Evolutionary conservation across 441 rosid species (phyloP).

Genomic region (Brassica hybrid): DNA sequence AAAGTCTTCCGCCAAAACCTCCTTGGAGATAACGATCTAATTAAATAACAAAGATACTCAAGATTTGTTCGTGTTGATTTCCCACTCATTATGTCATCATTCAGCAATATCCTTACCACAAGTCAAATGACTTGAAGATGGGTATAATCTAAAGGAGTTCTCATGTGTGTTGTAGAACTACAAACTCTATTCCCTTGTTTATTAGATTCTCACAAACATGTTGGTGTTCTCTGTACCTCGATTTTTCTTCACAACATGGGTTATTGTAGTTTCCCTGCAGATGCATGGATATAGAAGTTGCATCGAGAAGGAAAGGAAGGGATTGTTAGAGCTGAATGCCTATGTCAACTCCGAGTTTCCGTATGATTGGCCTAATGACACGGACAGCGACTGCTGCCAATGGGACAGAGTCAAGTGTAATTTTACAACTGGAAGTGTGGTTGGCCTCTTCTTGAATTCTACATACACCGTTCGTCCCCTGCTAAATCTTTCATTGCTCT

Average conservation of each 20-base stretch:
- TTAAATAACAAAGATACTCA: neutral
- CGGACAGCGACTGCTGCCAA: conserved; percentile 6
- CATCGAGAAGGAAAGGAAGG: conserved; percentile 28
- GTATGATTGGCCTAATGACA: conserved; percentile 18
- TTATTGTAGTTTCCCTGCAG: conserved; percentile 1
- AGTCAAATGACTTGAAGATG: neutral
- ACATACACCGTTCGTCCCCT: neutral
- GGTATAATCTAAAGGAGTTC: neutral
- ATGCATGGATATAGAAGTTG: conserved; percentile 16
- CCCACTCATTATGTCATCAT: neutral
- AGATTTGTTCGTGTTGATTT: neutral
- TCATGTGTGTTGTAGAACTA: neutral
- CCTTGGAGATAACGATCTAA: neutral
- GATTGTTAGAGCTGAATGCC: conserved; percentile 22
- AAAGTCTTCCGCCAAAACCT: neutral
- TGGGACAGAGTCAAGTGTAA: conserved; percentile 35
- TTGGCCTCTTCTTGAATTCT: conserved; percentile 2
- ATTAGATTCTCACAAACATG: neutral
- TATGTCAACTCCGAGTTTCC: neutral
- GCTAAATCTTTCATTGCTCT: conserved; percentile 21
- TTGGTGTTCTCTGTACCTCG: neutral
- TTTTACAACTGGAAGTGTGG: conserved; percentile 6
- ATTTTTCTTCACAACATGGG: neutral
- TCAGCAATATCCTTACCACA: neutral
- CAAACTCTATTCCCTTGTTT: neutral